Evolutionary conservation across 2,329 filamentous ascomycete species (phyloP).

Genomic region (Talaromyces sp.): DNA sequence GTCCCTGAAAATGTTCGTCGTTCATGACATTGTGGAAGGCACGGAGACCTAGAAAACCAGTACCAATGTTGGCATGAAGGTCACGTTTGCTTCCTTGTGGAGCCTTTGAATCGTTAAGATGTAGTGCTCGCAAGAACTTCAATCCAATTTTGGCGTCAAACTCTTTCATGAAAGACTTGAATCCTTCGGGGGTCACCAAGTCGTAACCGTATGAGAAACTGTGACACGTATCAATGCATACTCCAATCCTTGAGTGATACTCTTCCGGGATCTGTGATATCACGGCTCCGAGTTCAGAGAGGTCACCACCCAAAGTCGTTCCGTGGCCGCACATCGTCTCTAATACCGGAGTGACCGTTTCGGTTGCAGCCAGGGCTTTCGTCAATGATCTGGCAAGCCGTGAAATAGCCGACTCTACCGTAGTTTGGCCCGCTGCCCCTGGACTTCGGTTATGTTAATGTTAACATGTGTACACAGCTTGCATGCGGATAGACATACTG

Average conservation of each 20-base stretch:
- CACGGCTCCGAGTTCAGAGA: slow-evolving; percentile 81
- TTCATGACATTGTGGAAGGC: slow-evolving; percentile 93
- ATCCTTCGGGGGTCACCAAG: slow-evolving; percentile 69
- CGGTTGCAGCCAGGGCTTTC: slow-evolving; percentile 71
- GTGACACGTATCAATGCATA: slow-evolving; percentile 96
- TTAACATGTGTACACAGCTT: not conserved
- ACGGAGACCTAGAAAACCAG: slow-evolving; percentile 83
- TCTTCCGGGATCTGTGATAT: slow-evolving; percentile 67
- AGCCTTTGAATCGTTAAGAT: slow-evolving; percentile 94
- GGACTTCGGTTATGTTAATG: slow-evolving; percentile 47
- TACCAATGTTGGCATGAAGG: slow-evolving; percentile 93
- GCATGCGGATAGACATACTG: slow-evolving; percentile 50
- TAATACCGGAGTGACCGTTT: slow-evolving; percentile 73
- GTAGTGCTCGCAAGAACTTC: slow-evolving; percentile 76
- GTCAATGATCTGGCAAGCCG: slow-evolving; percentile 83
- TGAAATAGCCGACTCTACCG: slow-evolving; percentile 64
- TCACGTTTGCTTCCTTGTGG: slow-evolving; percentile 78
- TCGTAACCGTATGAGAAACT: slow-evolving; percentile 94
- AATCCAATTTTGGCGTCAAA: slow-evolving; percentile 77
- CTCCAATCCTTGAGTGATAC: slow-evolving; percentile 78
- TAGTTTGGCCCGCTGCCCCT: slow-evolving; percentile 69
- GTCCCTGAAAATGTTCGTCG: slow-evolving; percentile 65
- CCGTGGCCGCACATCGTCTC: slow-evolving; percentile 95
- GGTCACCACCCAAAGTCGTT: slow-evolving; percentile 79
- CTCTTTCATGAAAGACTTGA: slow-evolving; percentile 66